Conservation (phyloP, 108 stramenopile genomes). For the Skeletonema tropicum region DNA sequence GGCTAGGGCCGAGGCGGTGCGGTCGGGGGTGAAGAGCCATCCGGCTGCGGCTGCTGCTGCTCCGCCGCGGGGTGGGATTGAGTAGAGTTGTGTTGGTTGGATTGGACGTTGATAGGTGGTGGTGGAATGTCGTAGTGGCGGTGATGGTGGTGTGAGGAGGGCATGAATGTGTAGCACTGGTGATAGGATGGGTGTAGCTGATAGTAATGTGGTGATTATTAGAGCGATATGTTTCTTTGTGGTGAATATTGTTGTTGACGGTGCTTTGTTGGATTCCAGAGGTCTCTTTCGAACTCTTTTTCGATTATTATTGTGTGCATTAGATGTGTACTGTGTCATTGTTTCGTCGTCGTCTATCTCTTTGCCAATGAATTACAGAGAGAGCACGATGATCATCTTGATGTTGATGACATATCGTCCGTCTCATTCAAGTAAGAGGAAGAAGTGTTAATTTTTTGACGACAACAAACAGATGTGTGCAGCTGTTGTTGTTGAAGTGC, state of each 20-base stretch:
- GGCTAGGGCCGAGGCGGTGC: conserved; percentile 13
- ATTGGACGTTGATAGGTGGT: neutral
- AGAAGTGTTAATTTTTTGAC: too few species aligned
- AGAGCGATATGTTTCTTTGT: neutral
- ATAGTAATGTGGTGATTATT: neutral
- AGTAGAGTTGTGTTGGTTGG: neutral
- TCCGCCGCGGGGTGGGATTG: neutral
- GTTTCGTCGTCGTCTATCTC: neutral
- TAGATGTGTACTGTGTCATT: neutral
- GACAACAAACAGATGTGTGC: neutral
- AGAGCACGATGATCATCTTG: too few species aligned
- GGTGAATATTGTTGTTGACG: neutral
- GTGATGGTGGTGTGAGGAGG: neutral
- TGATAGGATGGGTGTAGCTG: neutral
- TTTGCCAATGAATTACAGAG: too few species aligned
- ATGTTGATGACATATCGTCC: too few species aligned
- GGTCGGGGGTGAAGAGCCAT: conserved; percentile 36
- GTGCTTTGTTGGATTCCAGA: neutral
- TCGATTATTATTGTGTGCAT: neutral
- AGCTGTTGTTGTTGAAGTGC: neutral
- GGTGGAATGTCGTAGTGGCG: too few species aligned
- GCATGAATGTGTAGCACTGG: neutral
- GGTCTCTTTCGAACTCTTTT: neutral
- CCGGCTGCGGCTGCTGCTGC: conserved; percentile 16
- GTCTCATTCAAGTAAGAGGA: too few species aligned